Conservation (phyloP, 805 yeast species). For the Tetrapisispora pingtungensis region DNA sequence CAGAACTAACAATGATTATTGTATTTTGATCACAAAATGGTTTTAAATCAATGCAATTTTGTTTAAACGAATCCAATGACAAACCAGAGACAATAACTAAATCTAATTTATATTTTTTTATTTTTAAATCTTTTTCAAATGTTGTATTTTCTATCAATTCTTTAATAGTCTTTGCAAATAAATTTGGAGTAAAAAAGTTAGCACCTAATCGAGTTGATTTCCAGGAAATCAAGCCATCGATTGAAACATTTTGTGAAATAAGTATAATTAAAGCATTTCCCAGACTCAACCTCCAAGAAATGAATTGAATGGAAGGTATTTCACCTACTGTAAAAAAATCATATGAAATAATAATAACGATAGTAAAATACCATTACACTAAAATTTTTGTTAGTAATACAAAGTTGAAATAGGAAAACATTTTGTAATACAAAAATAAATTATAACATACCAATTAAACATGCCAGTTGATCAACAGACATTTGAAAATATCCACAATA, state of each 20-base stretch:
- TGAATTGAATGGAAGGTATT: constrained; percentile 25
- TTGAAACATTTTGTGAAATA: constrained; percentile 22
- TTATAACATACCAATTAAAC: constrained; percentile 4
- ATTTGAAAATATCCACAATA: background rate
- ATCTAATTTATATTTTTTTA: constrained; percentile 17
- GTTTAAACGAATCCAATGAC: constrained; percentile 19
- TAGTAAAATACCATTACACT: no score
- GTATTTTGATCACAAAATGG: constrained; percentile 15
- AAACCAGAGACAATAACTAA: constrained; percentile 20
- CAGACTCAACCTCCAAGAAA: constrained; percentile 29
- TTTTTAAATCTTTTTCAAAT: constrained; percentile 1
- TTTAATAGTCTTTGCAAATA: constrained; percentile 18
- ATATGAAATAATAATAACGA: no score
- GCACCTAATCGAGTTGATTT: constrained; percentile 26
- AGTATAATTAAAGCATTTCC: constrained; percentile 23
- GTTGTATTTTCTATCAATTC: constrained; percentile 9
- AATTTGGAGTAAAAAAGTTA: constrained; percentile 27
- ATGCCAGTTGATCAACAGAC: constrained; percentile 4
- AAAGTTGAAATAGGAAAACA: no score
- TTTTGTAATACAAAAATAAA: no score
- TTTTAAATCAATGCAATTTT: constrained; percentile 13
- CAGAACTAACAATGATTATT: constrained; percentile 19
- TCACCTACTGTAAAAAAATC: constrained; percentile 19
- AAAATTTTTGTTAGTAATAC: background rate
- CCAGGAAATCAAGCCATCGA: constrained; percentile 28